Conservation (phyloP, 768 basidiomycete species). For the Rhodotorula diobovata region DNA sequence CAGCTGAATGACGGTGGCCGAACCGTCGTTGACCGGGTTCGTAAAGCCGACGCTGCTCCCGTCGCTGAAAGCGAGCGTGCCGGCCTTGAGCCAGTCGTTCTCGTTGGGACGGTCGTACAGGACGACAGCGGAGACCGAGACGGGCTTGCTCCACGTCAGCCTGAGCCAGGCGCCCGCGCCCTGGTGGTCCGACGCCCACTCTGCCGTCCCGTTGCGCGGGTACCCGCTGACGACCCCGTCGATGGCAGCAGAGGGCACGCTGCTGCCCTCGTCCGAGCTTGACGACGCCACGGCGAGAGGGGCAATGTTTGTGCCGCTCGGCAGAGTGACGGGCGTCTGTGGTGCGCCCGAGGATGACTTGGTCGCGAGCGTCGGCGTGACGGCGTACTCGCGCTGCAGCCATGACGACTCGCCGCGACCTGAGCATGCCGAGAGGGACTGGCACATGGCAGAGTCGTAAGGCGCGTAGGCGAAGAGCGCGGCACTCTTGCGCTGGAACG, state of each 20-base stretch:
- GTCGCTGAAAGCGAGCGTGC: slow-evolving; percentile 18
- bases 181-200: slow-evolving; percentile 4
- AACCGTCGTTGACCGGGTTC: slow-evolving; percentile 14
- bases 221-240: slow-evolving; percentile 18
- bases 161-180: slow-evolving; percentile 10
- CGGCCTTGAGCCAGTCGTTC: slow-evolving; percentile 8
- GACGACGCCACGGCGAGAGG: not conserved
- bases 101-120: slow-evolving; percentile 23
- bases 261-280: not conserved
- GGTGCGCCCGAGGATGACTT: not conserved
- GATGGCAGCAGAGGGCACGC: not conserved
- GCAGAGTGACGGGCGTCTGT: slow-evolving; percentile 4
- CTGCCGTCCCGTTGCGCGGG: not conserved
- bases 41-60: not conserved
- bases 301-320: slow-evolving; percentile 1
- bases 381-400: slow-evolving; percentile 28
- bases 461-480: slow-evolving; percentile 40
- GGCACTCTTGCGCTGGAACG: slow-evolving; percentile 15
- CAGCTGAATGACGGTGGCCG: slow-evolving; percentile 6
- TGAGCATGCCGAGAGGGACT: slow-evolving; percentile 14
- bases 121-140: not conserved
- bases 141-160: not conserved
- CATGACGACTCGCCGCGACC: slow-evolving; percentile 31
- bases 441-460: slow-evolving; percentile 34
- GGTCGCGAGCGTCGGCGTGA: slow-evolving; percentile 20